Evolutionary conservation across 805 yeast species (phyloP).

Genomic region (Kluyveromyces nonfermentans): DNA sequence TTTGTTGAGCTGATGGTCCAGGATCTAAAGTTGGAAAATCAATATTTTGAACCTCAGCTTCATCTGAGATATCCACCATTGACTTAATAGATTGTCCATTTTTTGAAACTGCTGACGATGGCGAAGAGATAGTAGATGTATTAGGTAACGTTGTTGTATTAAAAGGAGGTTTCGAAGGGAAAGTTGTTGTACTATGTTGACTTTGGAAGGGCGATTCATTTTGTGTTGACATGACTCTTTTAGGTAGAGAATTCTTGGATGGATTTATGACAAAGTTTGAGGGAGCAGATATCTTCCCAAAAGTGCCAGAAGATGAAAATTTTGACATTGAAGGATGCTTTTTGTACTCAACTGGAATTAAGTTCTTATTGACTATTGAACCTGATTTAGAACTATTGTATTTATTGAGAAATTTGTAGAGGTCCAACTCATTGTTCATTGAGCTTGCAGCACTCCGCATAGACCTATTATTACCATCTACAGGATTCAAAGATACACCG

Average conservation of each 20-base stretch:
- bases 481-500: slow-evolving; percentile 75
- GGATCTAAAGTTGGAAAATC: slow-evolving; percentile 22
- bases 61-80: slow-evolving; percentile 5
- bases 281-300: slow-evolving; percentile 12
- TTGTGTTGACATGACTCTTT: slow-evolving; percentile 27
- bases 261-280: slow-evolving; percentile 21
- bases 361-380: slow-evolving; percentile 31
- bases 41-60: neutral
- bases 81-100: slow-evolving; percentile 3
- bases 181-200: slow-evolving; percentile 5
- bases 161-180: slow-evolving; percentile 7
- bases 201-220: slow-evolving; percentile 26
- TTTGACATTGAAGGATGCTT: slow-evolving; percentile 56
- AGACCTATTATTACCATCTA: slow-evolving; percentile 45
- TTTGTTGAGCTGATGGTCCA: slow-evolving; percentile 16
- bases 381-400: slow-evolving; percentile 31
- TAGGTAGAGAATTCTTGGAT: slow-evolving; percentile 24
- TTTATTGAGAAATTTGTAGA: slow-evolving; percentile 57
- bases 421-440: slow-evolving; percentile 75
- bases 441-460: slow-evolving; percentile 70
- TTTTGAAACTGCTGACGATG: neutral
- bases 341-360: slow-evolving; percentile 61
- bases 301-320: slow-evolving; percentile 16
- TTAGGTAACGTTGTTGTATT: neutral
- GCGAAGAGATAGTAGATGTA: neutral